Conservation (phyloP, 805 yeast species). For the Hanseniaspora valbyensis region DNA sequence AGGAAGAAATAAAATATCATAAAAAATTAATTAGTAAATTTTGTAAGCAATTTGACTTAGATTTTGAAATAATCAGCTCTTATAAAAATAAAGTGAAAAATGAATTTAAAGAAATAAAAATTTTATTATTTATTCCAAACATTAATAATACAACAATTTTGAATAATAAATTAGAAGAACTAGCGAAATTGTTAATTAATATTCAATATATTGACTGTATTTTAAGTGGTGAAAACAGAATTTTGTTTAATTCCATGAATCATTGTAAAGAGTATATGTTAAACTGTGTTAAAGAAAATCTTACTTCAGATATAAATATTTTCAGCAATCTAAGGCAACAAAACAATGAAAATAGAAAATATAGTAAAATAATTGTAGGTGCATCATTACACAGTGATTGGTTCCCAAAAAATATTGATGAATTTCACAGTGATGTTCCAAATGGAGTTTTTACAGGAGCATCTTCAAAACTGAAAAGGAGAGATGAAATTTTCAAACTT, state of each 20-base stretch:
- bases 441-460: slow-evolving; percentile 20
- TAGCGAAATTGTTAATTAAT: slow-evolving; percentile 37
- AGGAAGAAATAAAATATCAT: slow-evolving; percentile 37
- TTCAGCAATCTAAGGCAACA: not conserved
- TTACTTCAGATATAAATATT: not conserved
- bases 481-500: slow-evolving; percentile 32
- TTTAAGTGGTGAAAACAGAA: slow-evolving; percentile 26
- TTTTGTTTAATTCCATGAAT: not conserved
- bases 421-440: slow-evolving; percentile 25
- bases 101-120: not conserved
- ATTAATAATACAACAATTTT: slow-evolving; percentile 21
- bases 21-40: slow-evolving; percentile 26
- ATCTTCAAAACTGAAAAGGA: not conserved
- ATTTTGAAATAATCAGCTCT: not conserved
- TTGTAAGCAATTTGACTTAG: slow-evolving; percentile 21
- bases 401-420: slow-evolving; percentile 19
- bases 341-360: slow-evolving; percentile 6
- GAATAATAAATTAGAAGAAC: slow-evolving; percentile 39
- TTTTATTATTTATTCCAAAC: not conserved
- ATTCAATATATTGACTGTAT: slow-evolving; percentile 48
- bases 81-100: not conserved
- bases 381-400: not conserved
- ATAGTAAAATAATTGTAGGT: slow-evolving; percentile 17
- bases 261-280: not conserved
- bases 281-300: not conserved